Base-by-base conservation (phyloP, 805 yeast species). In the Metschnikowia borealis region DNA sequence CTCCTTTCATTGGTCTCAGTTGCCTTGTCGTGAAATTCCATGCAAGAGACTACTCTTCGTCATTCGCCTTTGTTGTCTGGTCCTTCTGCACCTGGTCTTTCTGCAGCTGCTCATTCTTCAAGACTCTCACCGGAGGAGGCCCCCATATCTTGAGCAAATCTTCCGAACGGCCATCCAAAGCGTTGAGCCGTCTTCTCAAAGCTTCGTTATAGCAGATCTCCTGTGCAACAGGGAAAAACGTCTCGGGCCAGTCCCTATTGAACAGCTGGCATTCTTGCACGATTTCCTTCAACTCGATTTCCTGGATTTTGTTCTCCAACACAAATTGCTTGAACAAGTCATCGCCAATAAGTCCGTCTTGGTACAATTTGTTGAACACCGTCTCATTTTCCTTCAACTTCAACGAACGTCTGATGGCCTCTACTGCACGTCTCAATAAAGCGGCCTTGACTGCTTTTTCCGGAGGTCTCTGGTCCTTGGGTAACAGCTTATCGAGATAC, bases 151-250 rank as follows among this genome's bases (percentile, higher is more conserved):
- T 60, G 15, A 65, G 47, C 54, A 72, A 70, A 42, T 59, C 62
- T 50, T 65, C 63, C 11, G 66, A 50, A 50, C 78, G 68, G 15
- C 62, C 67, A 20, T 70, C 79, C 61, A 84, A 67, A 4, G 79
- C 68, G 38, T 62, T 58, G 34, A 80, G 61, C 62, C 97, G 84
- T 74, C 94, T 83, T 68, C 92, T 80, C 47, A 92, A 74, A 1
- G 97, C 97, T 69, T 87, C 92, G 65, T 92, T 94, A 68, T 90
- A 87, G 55, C 96, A 89, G 46, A 92, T 85, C 64, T 94, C 97
- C 65, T 87, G 92, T 40, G 91, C 85, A 13, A 84, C 79, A 8
- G 87, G 87, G 62, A 89, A 85, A 61, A 89, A 81, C 41, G 78
- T 70, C 55, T 80, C 85, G 6, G 85, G 82, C 96, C 97, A 91